Conservation (phyloP, 768 basidiomycete species). For the Termitomyces sp. region DNA sequence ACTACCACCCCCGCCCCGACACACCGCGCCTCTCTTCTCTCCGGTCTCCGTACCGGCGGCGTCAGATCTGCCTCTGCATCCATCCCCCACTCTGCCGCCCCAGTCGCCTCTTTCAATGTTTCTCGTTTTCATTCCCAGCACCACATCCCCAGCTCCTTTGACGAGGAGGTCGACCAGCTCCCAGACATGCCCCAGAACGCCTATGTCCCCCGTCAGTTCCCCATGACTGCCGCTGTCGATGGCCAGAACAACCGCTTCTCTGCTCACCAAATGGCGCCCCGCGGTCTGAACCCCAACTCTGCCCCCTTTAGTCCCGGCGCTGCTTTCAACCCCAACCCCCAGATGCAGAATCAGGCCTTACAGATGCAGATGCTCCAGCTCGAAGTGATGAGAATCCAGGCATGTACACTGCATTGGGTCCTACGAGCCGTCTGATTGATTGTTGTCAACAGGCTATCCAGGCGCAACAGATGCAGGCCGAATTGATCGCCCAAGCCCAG, state of each 20-base stretch:
- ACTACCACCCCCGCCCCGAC: conserved; percentile 40
- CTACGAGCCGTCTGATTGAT: conserved; percentile 3
- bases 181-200: conserved; percentile 50
- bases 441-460: conserved; percentile 46
- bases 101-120: conserved; percentile 57
- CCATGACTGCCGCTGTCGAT: conserved; percentile 72
- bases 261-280: conserved; percentile 46
- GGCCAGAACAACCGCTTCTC: conserved; percentile 60
- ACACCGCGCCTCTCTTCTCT: conserved; percentile 78
- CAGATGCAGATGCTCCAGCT: conserved; percentile 86
- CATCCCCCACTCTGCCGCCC: conserved; percentile 66
- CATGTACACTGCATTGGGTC: conserved; percentile 23
- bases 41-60: conserved; percentile 85
- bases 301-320: conserved; percentile 48
- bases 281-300: conserved; percentile 40
- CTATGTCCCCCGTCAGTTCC: conserved; percentile 44
- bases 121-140: conserved; percentile 49
- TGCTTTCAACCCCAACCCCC: conserved; percentile 34
- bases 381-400: conserved; percentile 80
- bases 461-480: conserved; percentile 73
- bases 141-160: conserved; percentile 31
- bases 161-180: conserved; percentile 57
- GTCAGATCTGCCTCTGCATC: conserved; percentile 68
- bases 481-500: conserved; percentile 56
- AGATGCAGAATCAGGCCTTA: conserved; percentile 56